Base-by-base conservation (phyloP, 2,329 filamentous ascomycete genomes). In the Aspergillus cejpii region DNA sequence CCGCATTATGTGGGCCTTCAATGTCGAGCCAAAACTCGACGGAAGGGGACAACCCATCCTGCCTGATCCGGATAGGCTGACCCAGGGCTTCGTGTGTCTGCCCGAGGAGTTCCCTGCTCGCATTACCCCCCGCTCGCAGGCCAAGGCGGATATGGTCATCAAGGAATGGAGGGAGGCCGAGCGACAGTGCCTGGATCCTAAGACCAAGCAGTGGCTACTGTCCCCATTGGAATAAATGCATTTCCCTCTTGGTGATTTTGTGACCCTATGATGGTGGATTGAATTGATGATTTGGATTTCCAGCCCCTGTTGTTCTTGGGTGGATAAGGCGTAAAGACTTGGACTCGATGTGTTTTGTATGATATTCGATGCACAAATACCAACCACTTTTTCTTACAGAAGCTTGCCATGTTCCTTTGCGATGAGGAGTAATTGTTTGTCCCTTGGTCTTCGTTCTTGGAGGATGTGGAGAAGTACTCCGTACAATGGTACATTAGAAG, bases 1-100 rank as follows among this genome's bases (percentile, higher is more conserved):
- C 3, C 65, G 73, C 3, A 63, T 78, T 17, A 55, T 76, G 23
- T 77, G 74, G 72, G 70, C 67, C 0, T 76, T 73, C 51, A 54
- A 72, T 36, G 64, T 73, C n/a, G 36, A 47, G 28, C 55, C 61
- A 0, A 44, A 57, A 1, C 50, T 52, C 10, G 63, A 67, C 47
- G 50, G 17, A 1, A 20, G 54, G 2, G 68, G 69, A 1, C 55
- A 53, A 36, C 51, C 50, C 2, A 64, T 73, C 14, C 27, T 68
- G 1, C 68, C 69, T 0, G 64, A 72, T 39, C 56, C 55, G 3
- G 66, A 71, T 23, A 62, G 59, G 20, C 49, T 72, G 38, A 71
- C 68, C 0, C 66, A 70, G 51, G 70, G 68, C 0, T 69, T 73
- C 44, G 67, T 71, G 2, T 69, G 65, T 50, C 69, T 69, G 68